phyloP scores from a whole-genome alignment of 306 rosid genomes.

The Acacia confusa region DNA sequence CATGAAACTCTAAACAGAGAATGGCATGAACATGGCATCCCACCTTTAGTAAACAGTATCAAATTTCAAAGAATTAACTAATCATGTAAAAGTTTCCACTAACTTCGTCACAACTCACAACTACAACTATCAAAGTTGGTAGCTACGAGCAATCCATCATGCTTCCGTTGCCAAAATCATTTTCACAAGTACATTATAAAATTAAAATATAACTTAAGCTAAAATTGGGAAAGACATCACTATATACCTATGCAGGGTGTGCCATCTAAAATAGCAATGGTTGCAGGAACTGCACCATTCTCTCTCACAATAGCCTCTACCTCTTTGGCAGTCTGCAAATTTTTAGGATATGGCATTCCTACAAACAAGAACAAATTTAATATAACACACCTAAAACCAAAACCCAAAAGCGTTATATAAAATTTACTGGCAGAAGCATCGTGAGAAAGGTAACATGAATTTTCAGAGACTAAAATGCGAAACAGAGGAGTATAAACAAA shows the following conservation, averaged over 20 bases:
- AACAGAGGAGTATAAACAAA: background rate
- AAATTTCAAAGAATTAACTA: background rate
- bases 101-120: background rate
- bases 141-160: background rate
- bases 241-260: constrained; percentile 76
- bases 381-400: background rate
- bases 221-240: constrained; percentile 19
- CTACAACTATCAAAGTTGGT: constrained; percentile 4
- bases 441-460: background rate
- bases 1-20: background rate
- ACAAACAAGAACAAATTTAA: constrained; percentile 31
- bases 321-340: constrained; percentile 81
- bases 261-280: constrained; percentile 92
- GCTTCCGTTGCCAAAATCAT: background rate
- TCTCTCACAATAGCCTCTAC: constrained; percentile 73
- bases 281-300: constrained; percentile 94
- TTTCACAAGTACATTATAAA: constrained; percentile 16
- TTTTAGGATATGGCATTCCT: constrained; percentile 98
- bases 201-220: background rate
- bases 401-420: background rate
- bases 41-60: background rate
- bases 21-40: background rate
- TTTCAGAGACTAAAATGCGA: background rate
- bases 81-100: background rate
- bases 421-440: background rate